Evolutionary conservation across 2,329 filamentous ascomycete species (phyloP).

Genomic region (Fusarium sambucinum): DNA sequence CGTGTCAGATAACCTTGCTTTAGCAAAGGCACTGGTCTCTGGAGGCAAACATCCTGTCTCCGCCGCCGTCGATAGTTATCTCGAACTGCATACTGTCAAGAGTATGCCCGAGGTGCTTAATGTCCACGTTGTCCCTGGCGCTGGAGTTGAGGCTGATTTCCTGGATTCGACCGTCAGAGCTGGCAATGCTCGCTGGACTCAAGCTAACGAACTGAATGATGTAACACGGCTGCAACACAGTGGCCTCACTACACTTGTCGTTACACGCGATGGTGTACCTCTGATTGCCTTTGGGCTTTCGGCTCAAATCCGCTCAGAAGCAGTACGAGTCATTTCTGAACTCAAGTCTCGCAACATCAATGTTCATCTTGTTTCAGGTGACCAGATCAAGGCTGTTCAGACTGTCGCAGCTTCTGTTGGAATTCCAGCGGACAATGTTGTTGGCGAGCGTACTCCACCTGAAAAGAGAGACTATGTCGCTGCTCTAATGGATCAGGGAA

Average conservation of each 20-base stretch:
- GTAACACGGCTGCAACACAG: not conserved
- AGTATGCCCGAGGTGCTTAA: not conserved
- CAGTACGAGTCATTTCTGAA: not conserved
- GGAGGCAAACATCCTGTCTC: slow-evolving; percentile 16
- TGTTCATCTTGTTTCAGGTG: slow-evolving; percentile 8
- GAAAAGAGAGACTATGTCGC: slow-evolving; percentile 18
- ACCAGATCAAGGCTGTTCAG: not conserved
- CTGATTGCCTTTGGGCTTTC: slow-evolving; percentile 10
- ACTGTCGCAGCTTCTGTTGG: slow-evolving; percentile 1
- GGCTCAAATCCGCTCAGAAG: slow-evolving; percentile 6
- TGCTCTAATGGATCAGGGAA: not conserved
- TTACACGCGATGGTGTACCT: not conserved
- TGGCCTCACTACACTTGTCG: slow-evolving; percentile 15
- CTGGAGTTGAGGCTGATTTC: slow-evolving; percentile 1
- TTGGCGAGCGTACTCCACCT: not conserved
- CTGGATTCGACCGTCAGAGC: not conserved
- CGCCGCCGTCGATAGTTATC: not conserved
- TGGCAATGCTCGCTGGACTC: slow-evolving; percentile 16
- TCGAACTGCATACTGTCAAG: not conserved
- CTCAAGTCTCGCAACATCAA: slow-evolving; percentile 6
- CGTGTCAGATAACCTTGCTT: not conserved
- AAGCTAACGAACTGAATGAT: not conserved
- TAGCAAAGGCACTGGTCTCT: not conserved
- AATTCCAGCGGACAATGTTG: fast-evolving
- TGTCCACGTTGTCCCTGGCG: not conserved